Conservation (phyloP, 768 basidiomycete genomes). For the Hydnomerulius pinastri region DNA sequence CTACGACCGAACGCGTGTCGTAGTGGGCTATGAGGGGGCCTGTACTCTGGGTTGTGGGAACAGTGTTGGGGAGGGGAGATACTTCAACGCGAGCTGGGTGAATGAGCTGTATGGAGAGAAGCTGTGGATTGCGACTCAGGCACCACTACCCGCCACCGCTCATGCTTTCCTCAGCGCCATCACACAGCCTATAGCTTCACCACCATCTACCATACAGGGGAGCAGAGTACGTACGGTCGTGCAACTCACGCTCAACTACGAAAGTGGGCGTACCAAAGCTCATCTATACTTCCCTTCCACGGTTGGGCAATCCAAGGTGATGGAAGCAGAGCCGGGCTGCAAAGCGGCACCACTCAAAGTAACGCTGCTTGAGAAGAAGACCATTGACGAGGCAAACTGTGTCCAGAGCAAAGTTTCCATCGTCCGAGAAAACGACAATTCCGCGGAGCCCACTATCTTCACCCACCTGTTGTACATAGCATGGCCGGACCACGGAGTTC, state of each 20-base stretch:
- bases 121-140: constrained; percentile 88
- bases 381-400: constrained; percentile 59
- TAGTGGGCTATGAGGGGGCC: constrained; percentile 37
- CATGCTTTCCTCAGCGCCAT: constrained; percentile 79
- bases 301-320: constrained; percentile 52
- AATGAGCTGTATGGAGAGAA: constrained; percentile 68
- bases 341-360: constrained; percentile 51
- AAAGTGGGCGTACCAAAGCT: constrained; percentile 71
- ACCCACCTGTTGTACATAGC: constrained; percentile 71
- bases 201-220: constrained; percentile 32
- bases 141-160: constrained; percentile 67
- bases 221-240: constrained; percentile 73
- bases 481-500: constrained; percentile 90
- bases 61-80: constrained; percentile 42
- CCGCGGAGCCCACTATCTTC: constrained; percentile 49
- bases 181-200: constrained; percentile 44
- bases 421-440: constrained; percentile 33
- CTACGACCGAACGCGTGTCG: constrained; percentile 79
- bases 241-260: constrained; percentile 76
- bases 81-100: constrained; percentile 89
- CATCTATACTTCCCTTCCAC: constrained; percentile 71
- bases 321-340: constrained; percentile 47
- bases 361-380: constrained; percentile 49
- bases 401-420: constrained; percentile 62
- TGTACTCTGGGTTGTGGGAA: constrained; percentile 20